Percentiles rank a stretch among this genome's conserved stretches.
Evolutionary conservation across 179 eudicot genomes (phyloP).

Genomic region (Silene noctiflora): DNA sequence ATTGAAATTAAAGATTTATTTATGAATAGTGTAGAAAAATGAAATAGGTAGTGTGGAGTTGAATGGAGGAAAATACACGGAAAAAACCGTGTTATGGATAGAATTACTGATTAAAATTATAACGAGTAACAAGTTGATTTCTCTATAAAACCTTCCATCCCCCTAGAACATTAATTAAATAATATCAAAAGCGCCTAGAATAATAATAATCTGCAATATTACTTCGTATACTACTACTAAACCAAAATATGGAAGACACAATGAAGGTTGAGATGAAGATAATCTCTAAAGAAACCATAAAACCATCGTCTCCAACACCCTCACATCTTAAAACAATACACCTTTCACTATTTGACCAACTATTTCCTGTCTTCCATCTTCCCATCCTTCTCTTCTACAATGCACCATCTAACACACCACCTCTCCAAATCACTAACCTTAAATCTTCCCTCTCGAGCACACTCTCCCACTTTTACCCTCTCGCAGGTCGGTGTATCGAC

Average conservation of each 20-base stretch:
- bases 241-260: neutral
- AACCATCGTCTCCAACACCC: conserved; percentile 26
- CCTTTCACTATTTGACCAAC: conserved; percentile 23
- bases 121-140: no score
- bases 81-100: no score
- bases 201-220: no score
- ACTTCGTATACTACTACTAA: neutral
- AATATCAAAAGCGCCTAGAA: no score
- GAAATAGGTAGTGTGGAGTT: no score
- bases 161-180: no score
- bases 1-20: no score
- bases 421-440: neutral
- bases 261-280: conserved; percentile 5
- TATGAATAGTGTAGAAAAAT: no score
- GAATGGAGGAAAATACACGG: no score
- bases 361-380: conserved; percentile 11
- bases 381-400: conserved; percentile 25
- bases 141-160: no score
- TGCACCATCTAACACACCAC: neutral
- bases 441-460: conserved; percentile 15
- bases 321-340: conserved; percentile 12
- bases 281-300: conserved; percentile 18
- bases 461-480: conserved; percentile 26
- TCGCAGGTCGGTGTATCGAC: conserved; percentile 19
- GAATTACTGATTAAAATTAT: no score